A percentile compares a stretch with the other conserved stretches of the same genome.
These are phyloP conservation scores for Dactylellina leptospora DNA, from an alignment of 2,329 filamentous ascomycete species.

Conservation along the genomic window DNA sequence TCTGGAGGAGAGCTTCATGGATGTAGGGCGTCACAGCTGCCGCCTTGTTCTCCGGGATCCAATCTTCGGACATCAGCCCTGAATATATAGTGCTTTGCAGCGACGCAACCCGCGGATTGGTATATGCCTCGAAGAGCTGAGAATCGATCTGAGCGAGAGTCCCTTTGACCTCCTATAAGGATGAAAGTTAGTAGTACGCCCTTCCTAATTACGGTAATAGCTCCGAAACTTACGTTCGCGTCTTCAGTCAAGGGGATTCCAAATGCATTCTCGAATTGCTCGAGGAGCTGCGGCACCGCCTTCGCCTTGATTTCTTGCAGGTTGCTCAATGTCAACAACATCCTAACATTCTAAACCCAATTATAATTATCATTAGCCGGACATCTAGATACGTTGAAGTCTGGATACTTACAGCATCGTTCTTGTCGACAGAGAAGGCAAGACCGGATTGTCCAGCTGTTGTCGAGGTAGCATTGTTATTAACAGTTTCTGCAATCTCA, in stretches of 20 bases:
- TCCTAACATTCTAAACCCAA: slow-evolving; percentile 76
- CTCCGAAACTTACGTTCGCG: slow-evolving; percentile 66
- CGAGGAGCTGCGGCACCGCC: slow-evolving; percentile 85
- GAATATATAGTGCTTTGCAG: slow-evolving; percentile 75
- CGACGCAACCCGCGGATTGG: slow-evolving; percentile 74
- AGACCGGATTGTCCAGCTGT: slow-evolving; percentile 41
- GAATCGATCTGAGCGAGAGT: slow-evolving; percentile 89
- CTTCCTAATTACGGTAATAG: not conserved
- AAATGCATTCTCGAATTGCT: slow-evolving; percentile 92
- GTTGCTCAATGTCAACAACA: slow-evolving; percentile 93
- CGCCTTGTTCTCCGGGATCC: slow-evolving; percentile 70
- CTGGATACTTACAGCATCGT: slow-evolving; percentile 37
- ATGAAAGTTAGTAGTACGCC: too few species aligned
- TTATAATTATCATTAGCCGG: slow-evolving; percentile 14
- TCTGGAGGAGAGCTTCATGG: slow-evolving; percentile 81
- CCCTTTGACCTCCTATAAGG: slow-evolving; percentile 75
- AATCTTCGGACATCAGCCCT: slow-evolving; percentile 75
- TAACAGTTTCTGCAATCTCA: slow-evolving; percentile 64
- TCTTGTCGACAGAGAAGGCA: slow-evolving; percentile 52
- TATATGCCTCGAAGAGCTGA: slow-evolving; percentile 91
- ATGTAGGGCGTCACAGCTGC: slow-evolving; percentile 82
- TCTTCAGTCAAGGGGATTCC: slow-evolving; percentile 94
- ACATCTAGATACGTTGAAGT: not conserved
- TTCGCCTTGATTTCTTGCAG: slow-evolving; percentile 82
- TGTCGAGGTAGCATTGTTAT: slow-evolving; percentile 49